A percentile compares a stretch with the other conserved stretches of the same genome.
Conservation (phyloP, 2,329 filamentous ascomycete species). For the Aspergillus arachidicola region DNA sequence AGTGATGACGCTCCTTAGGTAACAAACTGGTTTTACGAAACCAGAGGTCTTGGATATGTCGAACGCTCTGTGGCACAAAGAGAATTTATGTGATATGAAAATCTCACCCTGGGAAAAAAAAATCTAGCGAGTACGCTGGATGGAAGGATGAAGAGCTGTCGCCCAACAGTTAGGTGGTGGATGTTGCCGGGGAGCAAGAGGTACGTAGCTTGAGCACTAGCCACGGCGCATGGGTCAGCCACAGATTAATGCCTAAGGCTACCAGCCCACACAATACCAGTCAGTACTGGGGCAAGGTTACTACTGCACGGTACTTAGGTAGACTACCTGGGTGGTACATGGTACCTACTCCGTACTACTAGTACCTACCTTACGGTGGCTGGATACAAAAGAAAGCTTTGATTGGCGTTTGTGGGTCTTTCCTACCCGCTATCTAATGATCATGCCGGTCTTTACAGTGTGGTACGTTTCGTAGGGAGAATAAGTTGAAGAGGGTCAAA, state of each 20-base stretch:
- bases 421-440: neutral
- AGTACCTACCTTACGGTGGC: neutral
- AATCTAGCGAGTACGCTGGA: neutral
- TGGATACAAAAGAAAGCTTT: neutral
- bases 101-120: neutral
- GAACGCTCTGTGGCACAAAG: too few species aligned
- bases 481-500: neutral
- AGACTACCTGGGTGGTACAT: too few species aligned
- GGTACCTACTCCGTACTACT: too few species aligned
- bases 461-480: neutral
- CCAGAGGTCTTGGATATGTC: neutral
- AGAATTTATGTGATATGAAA: neutral
- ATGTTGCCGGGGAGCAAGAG: conserved; percentile 1
- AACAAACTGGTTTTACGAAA: conserved; percentile 10
- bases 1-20: conserved; percentile 27
- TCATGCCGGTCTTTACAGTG: neutral
- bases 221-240: conserved; percentile 1
- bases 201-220: conserved; percentile 2
- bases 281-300: neutral
- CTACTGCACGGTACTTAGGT: too few species aligned
- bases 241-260: neutral
- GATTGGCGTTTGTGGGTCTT: neutral
- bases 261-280: neutral
- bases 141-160: conserved; percentile 5
- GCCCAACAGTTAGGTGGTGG: neutral